Conservation (phyloP, 2,329 filamentous ascomycete species). For the Paraphaeosphaeria minitans region DNA sequence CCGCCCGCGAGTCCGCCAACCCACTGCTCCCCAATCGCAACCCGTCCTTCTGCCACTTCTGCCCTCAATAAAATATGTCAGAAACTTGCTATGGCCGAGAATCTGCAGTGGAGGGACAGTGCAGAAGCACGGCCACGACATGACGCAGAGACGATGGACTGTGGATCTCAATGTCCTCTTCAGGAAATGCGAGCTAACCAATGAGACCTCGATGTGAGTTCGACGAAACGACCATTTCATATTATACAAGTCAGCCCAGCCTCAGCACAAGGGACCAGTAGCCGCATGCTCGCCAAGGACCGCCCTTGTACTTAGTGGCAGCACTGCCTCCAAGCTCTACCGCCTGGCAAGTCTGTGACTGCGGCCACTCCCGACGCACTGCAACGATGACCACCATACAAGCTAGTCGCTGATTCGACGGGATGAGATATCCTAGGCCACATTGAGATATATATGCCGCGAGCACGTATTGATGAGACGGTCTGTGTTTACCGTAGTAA, state of each 20-base stretch:
- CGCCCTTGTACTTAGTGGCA: background rate
- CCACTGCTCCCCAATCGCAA: background rate
- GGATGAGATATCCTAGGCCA: background rate
- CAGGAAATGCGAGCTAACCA: constrained; percentile 1
- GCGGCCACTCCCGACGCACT: background rate
- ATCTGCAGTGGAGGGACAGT: too few relatives aligned
- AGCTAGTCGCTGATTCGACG: background rate
- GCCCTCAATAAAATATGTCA: too few relatives aligned
- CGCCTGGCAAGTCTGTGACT: background rate
- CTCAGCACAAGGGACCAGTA: background rate
- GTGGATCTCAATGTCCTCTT: background rate
- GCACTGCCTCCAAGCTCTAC: background rate
- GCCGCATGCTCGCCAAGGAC: background rate
- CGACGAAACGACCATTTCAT: background rate
- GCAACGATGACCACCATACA: background rate
- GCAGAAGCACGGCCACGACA: too few relatives aligned
- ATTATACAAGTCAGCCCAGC: background rate
- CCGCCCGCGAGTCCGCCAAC: background rate
- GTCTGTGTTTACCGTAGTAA: background rate
- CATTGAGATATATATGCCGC: background rate
- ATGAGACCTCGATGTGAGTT: background rate
- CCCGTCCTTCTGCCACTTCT: too few relatives aligned
- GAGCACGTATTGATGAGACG: background rate
- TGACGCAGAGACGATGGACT: background rate
- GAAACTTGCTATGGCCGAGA: too few relatives aligned